Base-by-base conservation (phyloP, 257 asterid species). In the Solanum lignicaule region DNA sequence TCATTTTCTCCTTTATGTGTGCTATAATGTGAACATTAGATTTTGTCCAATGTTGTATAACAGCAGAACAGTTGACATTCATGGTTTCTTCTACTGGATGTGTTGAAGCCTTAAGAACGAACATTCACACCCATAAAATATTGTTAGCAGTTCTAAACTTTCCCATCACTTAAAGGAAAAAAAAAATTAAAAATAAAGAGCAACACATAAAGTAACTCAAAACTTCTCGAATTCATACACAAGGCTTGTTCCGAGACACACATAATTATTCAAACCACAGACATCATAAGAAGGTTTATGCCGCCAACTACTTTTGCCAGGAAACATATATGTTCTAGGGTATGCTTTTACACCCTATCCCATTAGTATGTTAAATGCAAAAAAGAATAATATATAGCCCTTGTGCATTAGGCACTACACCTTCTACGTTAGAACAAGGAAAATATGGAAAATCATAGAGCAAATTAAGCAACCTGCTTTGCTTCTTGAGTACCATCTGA, bases 401-500 rank as follows among this genome's bases (percentile, higher is more conserved):
- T 81, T 18, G 39, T 18, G 69, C 62, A 81, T 48, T n/a, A 1
- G 29, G 20, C 12, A 81, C 29, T 31, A 79, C 16, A 48, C 38
- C 38, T 46, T 10, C 13, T 46, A 81, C 5, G 27, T 46, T 46
- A 27, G 68, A 82, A 52, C 15, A 52, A 82, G 31, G 20, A 71
- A 52, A 52, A 5, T 33, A 31, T 18, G 27, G 48, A 32, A 23
- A 85, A 74, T 62, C 48, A 78, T 81, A 90, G 43, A 86, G 83
- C 68, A 87, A 78, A 90, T 75, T 52, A 60, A 90, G 62, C 81
- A 65, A 97, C 99, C 99, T 94, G 98, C 97, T 95, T 90, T 94
- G 99, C 92, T 96, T 98, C 92, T 97, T 98, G 68, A 97, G 91
- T 73, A 94, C 99, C 98, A 96, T 95, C 88, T 97, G 99, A 90